Evolutionary conservation across 2,329 filamentous ascomycete genomes (phyloP).

Genomic region (Diaporthe eres): DNA sequence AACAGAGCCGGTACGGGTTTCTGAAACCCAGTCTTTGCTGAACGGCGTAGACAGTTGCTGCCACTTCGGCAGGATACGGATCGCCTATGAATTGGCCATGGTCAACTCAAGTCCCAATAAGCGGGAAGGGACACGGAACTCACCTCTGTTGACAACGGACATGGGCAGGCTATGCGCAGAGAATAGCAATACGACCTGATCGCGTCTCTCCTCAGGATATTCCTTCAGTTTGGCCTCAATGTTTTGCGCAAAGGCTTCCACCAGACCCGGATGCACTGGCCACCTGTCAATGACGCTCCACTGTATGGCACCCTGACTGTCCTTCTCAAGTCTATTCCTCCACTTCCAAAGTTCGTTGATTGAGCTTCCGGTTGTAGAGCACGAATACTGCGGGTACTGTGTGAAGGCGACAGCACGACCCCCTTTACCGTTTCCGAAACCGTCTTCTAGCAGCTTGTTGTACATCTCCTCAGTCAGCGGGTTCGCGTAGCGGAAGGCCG

Average conservation of each 20-base stretch:
- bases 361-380: conserved; percentile 95
- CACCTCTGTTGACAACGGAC: conserved; percentile 94
- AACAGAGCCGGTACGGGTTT: conserved; percentile 94
- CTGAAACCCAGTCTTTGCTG: conserved; percentile 90
- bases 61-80: conserved; percentile 95
- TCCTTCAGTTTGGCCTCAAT: conserved; percentile 88
- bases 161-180: conserved; percentile 97
- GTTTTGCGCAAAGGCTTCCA: conserved; percentile 93
- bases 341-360: conserved; percentile 99
- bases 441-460: conserved; percentile 83
- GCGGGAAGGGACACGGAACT: conserved; percentile 3
- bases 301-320: conserved; percentile 78
- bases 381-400: conserved; percentile 98
- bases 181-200: conserved; percentile 89
- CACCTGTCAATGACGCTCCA: conserved; percentile 99
- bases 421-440: conserved; percentile 90
- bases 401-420: conserved; percentile 96
- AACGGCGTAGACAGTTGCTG: conserved; percentile 95
- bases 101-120: conserved; percentile 46
- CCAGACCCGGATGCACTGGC: conserved; percentile 90
- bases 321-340: conserved; percentile 87
- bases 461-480: conserved; percentile 97
- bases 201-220: conserved; percentile 85
- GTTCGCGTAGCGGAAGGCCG: conserved; percentile 95
- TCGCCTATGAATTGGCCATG: conserved; percentile 71